Conservation (phyloP, 2,329 filamentous ascomycete species). For the Venturiaceae sp. region DNA sequence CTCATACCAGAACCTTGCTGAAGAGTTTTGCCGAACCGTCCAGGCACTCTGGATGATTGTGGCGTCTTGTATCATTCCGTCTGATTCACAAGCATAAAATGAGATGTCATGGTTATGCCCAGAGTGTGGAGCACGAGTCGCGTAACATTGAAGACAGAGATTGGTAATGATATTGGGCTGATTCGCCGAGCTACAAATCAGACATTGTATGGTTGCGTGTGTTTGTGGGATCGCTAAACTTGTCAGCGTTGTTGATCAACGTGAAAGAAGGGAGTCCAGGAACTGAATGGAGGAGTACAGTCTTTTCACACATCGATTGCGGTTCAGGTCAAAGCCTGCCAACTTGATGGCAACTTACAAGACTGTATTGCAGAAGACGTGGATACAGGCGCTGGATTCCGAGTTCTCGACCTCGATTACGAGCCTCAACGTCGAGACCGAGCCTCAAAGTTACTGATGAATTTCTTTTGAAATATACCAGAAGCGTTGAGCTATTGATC, state of each 20-base stretch:
- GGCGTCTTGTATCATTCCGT: not conserved
- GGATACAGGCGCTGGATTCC: no score
- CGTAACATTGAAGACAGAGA: slow-evolving; percentile 1
- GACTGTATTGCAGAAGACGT: no score
- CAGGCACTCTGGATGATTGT: not conserved
- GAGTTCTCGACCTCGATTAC: no score
- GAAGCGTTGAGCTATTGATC: no score
- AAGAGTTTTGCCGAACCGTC: not conserved
- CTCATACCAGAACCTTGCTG: not conserved
- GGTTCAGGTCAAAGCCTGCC: no score
- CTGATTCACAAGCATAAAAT: not conserved
- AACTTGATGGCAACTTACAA: no score
- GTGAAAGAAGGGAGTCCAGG: not conserved
- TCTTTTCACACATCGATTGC: not conserved
- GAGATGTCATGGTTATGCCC: not conserved
- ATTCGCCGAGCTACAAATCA: not conserved
- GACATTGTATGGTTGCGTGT: not conserved
- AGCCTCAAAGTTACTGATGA: no score
- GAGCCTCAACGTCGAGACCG: no score
- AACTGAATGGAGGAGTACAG: not conserved
- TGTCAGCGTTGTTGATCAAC: not conserved
- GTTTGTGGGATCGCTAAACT: not conserved
- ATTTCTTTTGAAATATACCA: no score
- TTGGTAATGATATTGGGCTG: not conserved
- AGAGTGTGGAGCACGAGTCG: not conserved